phyloP scores from a whole-genome alignment of 2,329 filamentous ascomycete genomes.

The Cladophialophora yegresii region DNA sequence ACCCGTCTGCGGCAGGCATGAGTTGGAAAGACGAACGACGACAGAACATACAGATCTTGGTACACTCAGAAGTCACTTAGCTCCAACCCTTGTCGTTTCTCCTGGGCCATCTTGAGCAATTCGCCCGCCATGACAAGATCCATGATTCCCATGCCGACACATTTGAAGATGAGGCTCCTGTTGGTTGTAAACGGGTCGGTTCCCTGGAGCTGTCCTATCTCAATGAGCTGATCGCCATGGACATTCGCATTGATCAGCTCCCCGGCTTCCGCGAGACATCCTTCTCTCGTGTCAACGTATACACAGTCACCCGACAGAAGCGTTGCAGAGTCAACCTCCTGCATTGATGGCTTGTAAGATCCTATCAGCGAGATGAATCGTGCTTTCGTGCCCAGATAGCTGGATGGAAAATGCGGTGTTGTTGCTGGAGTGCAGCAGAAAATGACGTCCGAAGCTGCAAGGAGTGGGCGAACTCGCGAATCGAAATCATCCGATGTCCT shows the following conservation, averaged over 20 bases:
- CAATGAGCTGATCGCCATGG: slow-evolving; percentile 43
- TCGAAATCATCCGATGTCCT: slow-evolving; percentile 63
- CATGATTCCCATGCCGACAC: slow-evolving; percentile 56
- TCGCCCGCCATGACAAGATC: slow-evolving; percentile 51
- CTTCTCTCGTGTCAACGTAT: slow-evolving; percentile 61
- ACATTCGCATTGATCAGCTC: slow-evolving; percentile 50
- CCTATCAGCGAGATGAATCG: slow-evolving; percentile 56
- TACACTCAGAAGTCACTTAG: slow-evolving; percentile 43
- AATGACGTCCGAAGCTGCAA: slow-evolving; percentile 48
- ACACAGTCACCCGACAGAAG: slow-evolving; percentile 59
- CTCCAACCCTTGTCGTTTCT: slow-evolving; percentile 41
- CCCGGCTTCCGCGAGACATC: slow-evolving; percentile 43
- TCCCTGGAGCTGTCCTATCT: slow-evolving; percentile 47
- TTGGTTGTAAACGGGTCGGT: slow-evolving; percentile 30
- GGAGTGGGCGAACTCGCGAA: slow-evolving; percentile 36
- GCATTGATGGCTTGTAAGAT: slow-evolving; percentile 58
- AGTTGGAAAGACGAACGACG: not conserved
- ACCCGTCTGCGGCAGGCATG: not conserved
- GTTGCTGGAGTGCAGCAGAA: slow-evolving; percentile 55
- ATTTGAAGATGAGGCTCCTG: slow-evolving; percentile 53
- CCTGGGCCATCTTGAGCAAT: slow-evolving; percentile 44
- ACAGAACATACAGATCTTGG: not conserved
- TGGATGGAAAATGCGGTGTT: slow-evolving; percentile 47
- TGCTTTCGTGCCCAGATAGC: slow-evolving; percentile 43
- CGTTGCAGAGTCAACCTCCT: slow-evolving; percentile 52